Percentiles rank a stretch among this genome's conserved stretches.
Conservation (phyloP, 768 basidiomycete genomes). For the Lactarius sp. region DNA sequence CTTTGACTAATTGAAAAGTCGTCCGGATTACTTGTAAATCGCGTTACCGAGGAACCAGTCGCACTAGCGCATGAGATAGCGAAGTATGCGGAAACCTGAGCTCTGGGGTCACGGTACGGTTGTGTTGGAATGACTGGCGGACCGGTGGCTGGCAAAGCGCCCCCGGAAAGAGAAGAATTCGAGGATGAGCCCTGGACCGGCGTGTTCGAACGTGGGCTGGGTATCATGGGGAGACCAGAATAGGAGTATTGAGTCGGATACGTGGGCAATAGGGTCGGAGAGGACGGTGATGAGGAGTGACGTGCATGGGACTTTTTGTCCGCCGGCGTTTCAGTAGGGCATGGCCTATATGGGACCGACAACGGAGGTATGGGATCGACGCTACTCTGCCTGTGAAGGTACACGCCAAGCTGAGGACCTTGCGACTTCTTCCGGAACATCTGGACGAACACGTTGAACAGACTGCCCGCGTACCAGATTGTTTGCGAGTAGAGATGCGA, state of each 20-base stretch:
- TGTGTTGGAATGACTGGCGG: conserved; percentile 49
- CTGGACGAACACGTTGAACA: conserved; percentile 88
- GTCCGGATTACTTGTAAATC: conserved; percentile 84
- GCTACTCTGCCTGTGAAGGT: conserved; percentile 80
- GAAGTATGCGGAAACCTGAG: conserved; percentile 74
- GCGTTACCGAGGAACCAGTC: conserved; percentile 75
- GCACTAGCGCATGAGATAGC: conserved; percentile 76
- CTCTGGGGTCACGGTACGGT: conserved; percentile 72
- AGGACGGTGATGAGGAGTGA: conserved; percentile 8
- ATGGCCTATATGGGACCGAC: conserved; percentile 44
- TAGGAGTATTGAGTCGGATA: conserved; percentile 21
- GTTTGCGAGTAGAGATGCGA: conserved; percentile 78
- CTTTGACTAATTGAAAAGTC: conserved; percentile 79
- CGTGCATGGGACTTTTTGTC: conserved; percentile 5
- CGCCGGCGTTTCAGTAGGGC: background rate
- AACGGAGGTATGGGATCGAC: conserved; percentile 72
- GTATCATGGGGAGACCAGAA: conserved; percentile 21
- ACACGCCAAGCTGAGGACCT: conserved; percentile 74
- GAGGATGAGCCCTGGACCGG: conserved; percentile 24
- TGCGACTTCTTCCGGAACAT: conserved; percentile 69
- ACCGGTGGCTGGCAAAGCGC: conserved; percentile 40
- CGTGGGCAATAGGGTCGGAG: background rate
- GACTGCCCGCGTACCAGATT: conserved; percentile 83
- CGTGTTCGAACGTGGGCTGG: conserved; percentile 19
- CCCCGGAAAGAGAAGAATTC: conserved; percentile 9